A percentile compares a stretch with the other conserved stretches of the same genome.
These are phyloP conservation scores for Luffa acutangula DNA, from an alignment of 306 rosid species.

Conservation along the genomic window DNA sequence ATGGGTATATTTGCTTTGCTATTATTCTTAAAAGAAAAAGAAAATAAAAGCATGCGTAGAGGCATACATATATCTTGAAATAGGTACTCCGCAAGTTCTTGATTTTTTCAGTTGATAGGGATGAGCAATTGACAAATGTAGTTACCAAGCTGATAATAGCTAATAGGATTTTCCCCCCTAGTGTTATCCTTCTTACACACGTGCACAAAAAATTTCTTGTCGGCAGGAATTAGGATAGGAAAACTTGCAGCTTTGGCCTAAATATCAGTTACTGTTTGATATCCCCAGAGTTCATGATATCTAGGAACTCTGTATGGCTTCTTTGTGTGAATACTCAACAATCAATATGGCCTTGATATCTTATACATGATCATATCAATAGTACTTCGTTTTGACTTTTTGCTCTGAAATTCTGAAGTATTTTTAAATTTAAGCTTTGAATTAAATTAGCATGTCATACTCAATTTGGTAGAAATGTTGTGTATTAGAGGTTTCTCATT, in stretches of 20 bases:
- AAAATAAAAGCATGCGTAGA: no score
- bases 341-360: background rate
- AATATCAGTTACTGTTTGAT: background rate
- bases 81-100: background rate
- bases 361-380: background rate
- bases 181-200: background rate
- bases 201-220: background rate
- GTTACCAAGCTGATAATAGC: background rate
- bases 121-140: background rate
- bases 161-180: background rate
- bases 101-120: background rate
- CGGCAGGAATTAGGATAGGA: background rate
- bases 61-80: background rate
- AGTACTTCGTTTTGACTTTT: background rate
- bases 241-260: background rate
- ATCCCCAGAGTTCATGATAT: background rate
- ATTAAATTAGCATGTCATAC: background rate
- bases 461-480: background rate
- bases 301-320: background rate
- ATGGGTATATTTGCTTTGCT: constrained; percentile 50
- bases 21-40: background rate
- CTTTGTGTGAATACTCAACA: background rate
- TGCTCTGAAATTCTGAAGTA: background rate
- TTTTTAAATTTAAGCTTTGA: background rate
- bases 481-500: background rate